Conservation (phyloP, 1,284 basidiomycete species). For the Pseudozyma sp. region DNA sequence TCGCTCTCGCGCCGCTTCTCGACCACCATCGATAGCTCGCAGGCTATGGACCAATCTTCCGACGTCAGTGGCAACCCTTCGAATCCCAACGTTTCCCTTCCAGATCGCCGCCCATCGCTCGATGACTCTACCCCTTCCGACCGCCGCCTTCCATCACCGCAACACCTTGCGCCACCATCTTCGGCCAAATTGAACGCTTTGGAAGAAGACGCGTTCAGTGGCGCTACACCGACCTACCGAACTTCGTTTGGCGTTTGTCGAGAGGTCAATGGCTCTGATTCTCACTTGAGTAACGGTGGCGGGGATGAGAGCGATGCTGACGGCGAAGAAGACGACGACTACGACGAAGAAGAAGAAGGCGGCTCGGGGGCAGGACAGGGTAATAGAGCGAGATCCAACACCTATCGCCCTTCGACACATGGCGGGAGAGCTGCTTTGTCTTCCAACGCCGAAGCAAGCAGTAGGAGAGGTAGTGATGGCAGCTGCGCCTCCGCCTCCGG, state of each 20-base stretch:
- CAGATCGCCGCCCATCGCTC: too few species aligned
- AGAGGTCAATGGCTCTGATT: neutral
- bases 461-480: neutral
- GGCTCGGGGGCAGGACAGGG: conserved; percentile 1
- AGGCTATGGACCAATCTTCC: too few species aligned
- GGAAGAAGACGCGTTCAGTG: conserved; percentile 39
- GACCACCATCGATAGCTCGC: neutral
- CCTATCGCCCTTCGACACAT: conserved; percentile 21
- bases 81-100: too few species aligned
- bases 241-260: conserved; percentile 18
- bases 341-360: neutral
- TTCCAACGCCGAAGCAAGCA: neutral
- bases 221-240: conserved; percentile 33
- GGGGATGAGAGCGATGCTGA: neutral
- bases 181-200: conserved; percentile 9
- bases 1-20: conserved; percentile 3
- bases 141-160: neutral
- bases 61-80: too few species aligned
- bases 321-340: neutral
- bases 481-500: neutral
- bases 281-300: neutral
- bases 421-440: neutral
- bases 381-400: conserved; percentile 20
- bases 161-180: neutral
- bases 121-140: neutral